Base-by-base conservation (phyloP, 208 protist genomes). In the Lotmaria passim region DNA sequence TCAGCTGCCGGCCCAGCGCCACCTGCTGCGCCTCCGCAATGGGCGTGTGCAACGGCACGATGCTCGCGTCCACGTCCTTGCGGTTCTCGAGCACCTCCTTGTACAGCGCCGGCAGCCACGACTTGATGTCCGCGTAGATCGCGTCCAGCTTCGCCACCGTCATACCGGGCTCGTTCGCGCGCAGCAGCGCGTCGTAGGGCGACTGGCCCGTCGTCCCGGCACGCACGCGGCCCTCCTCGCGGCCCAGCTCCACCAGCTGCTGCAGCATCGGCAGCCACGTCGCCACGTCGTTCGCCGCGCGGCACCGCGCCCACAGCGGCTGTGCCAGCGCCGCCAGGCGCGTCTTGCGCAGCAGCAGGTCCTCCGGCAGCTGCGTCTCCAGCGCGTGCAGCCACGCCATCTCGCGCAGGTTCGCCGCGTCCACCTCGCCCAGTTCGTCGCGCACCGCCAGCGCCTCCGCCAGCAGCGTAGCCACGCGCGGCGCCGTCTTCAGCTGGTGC, bases 131-230 rank as follows among this genome's bases (percentile, higher is more conserved):
- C 5, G 61, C 65, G 72, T 93, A 93, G 21, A 86, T 65, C 5
- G 47, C 48, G 39, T 91, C 78, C 28, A 94, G 50, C 17, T 53
- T 51, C 23, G 68, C 53, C 7, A 85, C 44, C 21, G 83, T 67
- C 69, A 94, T 79, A 28, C 85, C 88, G n/a, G 85, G 86, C 51
- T 96, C 87, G 62, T 79, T 93, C 46, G 81, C 30, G 47, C 92
- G 52, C 2, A 93, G 55, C 17, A 91, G 75, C 0, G 82, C 75
- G 55, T 94, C 86, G 48, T 93, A 94, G 2, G 78, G 69, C 7
- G 28, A 21, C 47, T 58, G 26, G 10, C 33, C 58, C 8, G 44
- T 63, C 1, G 46, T 30, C 8, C 4, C 38, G 1, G 77, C 65
- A 30, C 66, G 75, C 44, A 69, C 58, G 28, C 26, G 58, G 10